Evolutionary conservation across 2,329 filamentous ascomycete species (phyloP).

Genomic region (Microdochium trichocladiopsis): DNA sequence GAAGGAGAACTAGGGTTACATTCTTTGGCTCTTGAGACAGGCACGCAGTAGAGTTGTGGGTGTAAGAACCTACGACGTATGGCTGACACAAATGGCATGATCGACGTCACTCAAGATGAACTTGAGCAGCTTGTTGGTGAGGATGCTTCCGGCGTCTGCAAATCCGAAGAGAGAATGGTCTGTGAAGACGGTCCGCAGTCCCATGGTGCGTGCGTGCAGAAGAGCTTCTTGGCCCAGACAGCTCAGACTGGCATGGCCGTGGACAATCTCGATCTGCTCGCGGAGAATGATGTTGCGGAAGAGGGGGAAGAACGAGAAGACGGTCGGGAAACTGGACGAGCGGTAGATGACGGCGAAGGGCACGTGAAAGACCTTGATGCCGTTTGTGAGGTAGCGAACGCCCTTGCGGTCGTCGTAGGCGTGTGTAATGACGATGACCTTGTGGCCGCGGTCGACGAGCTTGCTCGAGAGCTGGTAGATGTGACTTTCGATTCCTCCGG

Average conservation of each 20-base stretch:
- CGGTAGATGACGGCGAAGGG: slow-evolving; percentile 96
- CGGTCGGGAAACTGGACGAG: slow-evolving; percentile 86
- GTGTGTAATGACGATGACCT: slow-evolving; percentile 96
- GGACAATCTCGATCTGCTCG: slow-evolving; percentile 93
- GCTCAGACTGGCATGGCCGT: slow-evolving; percentile 92
- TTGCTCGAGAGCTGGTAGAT: slow-evolving; percentile 97
- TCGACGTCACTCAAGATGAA: slow-evolving; percentile 95
- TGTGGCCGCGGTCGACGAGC: slow-evolving; percentile 94
- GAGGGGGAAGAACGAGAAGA: slow-evolving; percentile 98
- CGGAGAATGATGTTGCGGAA: slow-evolving; percentile 93
- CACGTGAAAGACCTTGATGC: slow-evolving; percentile 96
- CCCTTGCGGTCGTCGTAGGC: slow-evolving; percentile 87
- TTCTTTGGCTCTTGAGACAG: too few species aligned
- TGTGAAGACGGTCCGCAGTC: slow-evolving; percentile 89
- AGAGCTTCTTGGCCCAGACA: slow-evolving; percentile 93
- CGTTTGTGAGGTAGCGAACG: slow-evolving; percentile 92
- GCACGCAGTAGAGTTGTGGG: too few species aligned
- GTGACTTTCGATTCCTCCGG: slow-evolving; percentile 93
- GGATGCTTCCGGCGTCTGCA: slow-evolving; percentile 88
- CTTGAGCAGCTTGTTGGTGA: slow-evolving; percentile 95
- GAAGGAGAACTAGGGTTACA: too few species aligned
- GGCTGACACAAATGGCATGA: slow-evolving; percentile 96
- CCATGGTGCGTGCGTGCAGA: slow-evolving; percentile 92
- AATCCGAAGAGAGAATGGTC: slow-evolving; percentile 98
- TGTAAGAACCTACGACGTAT: slow-evolving; percentile 70